Evolutionary conservation across 148 eudicot genomes (phyloP).

Genomic region (Rhododendron griersonianum): DNA sequence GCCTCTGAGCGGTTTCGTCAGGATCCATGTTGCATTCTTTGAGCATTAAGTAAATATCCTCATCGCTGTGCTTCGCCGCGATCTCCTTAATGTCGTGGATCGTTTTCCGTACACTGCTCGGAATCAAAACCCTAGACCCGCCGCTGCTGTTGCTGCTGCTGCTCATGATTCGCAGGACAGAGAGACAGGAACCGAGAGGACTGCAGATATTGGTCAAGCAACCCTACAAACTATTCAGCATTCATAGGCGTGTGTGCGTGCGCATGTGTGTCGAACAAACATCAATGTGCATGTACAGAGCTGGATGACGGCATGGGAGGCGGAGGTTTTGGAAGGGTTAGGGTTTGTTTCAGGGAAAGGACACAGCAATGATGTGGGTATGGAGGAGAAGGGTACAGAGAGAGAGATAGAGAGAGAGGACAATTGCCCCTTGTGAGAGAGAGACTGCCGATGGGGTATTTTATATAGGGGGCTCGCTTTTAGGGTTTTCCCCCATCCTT

Average conservation of each 20-base stretch:
- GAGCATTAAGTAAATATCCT: constrained; percentile 45
- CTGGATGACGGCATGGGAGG: background rate
- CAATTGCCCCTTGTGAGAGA: background rate
- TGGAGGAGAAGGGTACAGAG: background rate
- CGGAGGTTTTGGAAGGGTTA: background rate
- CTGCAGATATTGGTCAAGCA: constrained; percentile 2
- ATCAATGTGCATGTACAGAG: background rate
- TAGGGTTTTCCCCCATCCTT: background rate
- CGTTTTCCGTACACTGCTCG: constrained; percentile 20
- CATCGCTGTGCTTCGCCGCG: constrained; percentile 43
- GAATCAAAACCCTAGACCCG: constrained; percentile 32
- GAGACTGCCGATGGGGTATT: background rate
- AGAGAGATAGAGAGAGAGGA: background rate
- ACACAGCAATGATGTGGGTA: background rate
- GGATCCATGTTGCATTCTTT: constrained; percentile 50
- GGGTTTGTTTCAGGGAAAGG: background rate
- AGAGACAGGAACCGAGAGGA: background rate
- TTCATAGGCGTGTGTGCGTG: background rate
- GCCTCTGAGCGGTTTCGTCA: constrained; percentile 43
- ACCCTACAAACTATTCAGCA: background rate
- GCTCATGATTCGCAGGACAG: constrained; percentile 19
- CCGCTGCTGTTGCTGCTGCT: constrained; percentile 18
- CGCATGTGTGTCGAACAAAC: background rate
- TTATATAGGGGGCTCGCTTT: background rate
- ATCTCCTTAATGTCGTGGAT: constrained; percentile 45